Percentiles rank a stretch among this genome's conserved stretches.
Evolutionary conservation across 2,329 filamentous ascomycete genomes (phyloP).

Genomic region (Fusarium hainanense): DNA sequence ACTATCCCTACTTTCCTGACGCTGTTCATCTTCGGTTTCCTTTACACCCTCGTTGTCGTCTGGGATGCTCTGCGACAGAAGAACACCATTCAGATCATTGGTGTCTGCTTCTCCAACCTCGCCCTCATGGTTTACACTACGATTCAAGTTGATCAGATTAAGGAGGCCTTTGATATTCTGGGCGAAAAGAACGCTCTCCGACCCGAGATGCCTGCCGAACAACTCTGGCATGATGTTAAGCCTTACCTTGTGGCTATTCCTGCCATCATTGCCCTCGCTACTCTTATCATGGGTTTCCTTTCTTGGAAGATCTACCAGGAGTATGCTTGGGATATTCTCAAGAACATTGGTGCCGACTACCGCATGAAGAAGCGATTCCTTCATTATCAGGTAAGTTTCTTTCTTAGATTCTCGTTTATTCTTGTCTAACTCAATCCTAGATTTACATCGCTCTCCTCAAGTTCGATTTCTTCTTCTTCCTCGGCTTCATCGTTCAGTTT

Average conservation of each 20-base stretch:
- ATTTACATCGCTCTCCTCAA: slow-evolving; percentile 98
- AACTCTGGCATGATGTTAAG: slow-evolving; percentile 76
- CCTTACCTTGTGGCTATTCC: slow-evolving; percentile 89
- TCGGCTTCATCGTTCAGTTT: slow-evolving; percentile 98
- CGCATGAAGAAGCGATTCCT: slow-evolving; percentile 97
- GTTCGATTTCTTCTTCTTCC: slow-evolving; percentile 99
- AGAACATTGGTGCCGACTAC: slow-evolving; percentile 97
- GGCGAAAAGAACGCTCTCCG: slow-evolving; percentile 58
- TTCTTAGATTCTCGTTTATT: neutral
- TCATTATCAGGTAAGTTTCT: slow-evolving; percentile 82
- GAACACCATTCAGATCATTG: slow-evolving; percentile 98
- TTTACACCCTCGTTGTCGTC: slow-evolving; percentile 89
- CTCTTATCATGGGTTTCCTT: slow-evolving; percentile 77
- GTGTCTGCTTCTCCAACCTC: slow-evolving; percentile 90
- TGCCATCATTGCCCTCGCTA: slow-evolving; percentile 80
- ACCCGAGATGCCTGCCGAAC: slow-evolving; percentile 39
- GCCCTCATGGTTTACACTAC: slow-evolving; percentile 92
- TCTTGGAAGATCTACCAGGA: slow-evolving; percentile 98
- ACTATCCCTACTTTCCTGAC: slow-evolving; percentile 95
- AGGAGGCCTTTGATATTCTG: slow-evolving; percentile 73
- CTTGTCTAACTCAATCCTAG: slow-evolving; percentile 56
- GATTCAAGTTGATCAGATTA: slow-evolving; percentile 92
- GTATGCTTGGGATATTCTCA: slow-evolving; percentile 99
- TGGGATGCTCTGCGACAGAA: slow-evolving; percentile 95
- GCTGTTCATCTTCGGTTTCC: slow-evolving; percentile 95